Percentiles rank a stretch among this genome's conserved stretches.
Conservation (phyloP, 148 eudicot genomes). For the Diospyros kaki region DNA sequence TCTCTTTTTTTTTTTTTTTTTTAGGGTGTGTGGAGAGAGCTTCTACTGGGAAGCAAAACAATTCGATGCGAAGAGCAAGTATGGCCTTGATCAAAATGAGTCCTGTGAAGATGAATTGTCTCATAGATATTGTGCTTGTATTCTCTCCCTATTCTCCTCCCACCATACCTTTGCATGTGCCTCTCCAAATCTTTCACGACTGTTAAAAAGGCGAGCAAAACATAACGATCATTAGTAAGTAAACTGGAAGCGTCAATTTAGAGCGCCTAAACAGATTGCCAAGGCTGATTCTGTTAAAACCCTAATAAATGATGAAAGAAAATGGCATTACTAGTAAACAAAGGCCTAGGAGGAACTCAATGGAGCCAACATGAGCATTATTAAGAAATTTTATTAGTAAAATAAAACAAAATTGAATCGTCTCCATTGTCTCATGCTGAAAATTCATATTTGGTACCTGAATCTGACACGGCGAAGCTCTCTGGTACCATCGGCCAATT, state of each 20-base stretch:
- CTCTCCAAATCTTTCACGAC: slow-evolving; percentile 24
- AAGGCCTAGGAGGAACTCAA: too few relatives aligned
- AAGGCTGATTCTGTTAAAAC: too few relatives aligned
- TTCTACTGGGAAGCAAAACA: too few relatives aligned
- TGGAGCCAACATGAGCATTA: too few relatives aligned
- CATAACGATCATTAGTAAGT: background rate
- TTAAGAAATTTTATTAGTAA: background rate
- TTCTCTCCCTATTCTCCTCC: slow-evolving; percentile 23
- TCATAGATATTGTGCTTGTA: slow-evolving; percentile 16
- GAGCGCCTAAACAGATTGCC: too few relatives aligned
- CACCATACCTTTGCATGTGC: slow-evolving; percentile 18
- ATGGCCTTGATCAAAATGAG: too few relatives aligned
- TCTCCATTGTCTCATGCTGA: background rate
- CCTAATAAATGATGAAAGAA: too few relatives aligned
- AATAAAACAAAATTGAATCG: background rate
- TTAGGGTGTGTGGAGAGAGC: too few relatives aligned
- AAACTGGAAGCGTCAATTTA: background rate
- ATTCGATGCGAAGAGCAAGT: too few relatives aligned
- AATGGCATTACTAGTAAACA: too few relatives aligned
- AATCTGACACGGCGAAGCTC: slow-evolving; percentile 94
- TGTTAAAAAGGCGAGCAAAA: background rate
- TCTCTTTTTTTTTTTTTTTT: too few relatives aligned
- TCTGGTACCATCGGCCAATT: slow-evolving; percentile 76
- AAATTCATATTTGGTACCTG: slow-evolving; percentile 41
- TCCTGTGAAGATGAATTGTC: too few relatives aligned